phyloP scores from a whole-genome alignment of 805 yeast species.

The Metschnikowia matae region DNA sequence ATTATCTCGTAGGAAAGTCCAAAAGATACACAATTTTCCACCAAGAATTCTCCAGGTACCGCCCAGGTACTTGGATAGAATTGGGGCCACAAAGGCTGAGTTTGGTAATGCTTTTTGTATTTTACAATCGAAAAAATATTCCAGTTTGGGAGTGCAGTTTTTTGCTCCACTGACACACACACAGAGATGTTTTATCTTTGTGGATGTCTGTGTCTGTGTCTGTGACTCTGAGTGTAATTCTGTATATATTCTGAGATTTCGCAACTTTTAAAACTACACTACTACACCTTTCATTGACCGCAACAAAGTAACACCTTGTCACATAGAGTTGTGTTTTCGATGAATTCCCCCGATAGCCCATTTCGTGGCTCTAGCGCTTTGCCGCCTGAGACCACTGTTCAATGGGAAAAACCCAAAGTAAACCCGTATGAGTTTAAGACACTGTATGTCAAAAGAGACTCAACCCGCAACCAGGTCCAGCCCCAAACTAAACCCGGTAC shows the following conservation, averaged over 20 bases:
- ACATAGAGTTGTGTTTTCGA: neutral
- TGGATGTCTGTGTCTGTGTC: neutral
- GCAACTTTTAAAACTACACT: neutral
- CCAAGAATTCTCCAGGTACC: no score
- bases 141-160: no score
- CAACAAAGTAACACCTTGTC: neutral
- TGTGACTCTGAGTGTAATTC: neutral
- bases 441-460: constrained; percentile 1
- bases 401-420: neutral
- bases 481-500: neutral
- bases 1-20: no score
- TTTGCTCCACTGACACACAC: no score
- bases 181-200: neutral
- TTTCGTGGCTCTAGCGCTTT: neutral
- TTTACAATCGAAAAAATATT: no score
- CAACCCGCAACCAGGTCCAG: neutral
- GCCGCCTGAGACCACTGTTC: neutral
- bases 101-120: no score
- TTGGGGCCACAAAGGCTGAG: no score
- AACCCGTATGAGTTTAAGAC: neutral
- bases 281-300: neutral
- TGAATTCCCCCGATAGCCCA: neutral
- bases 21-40: no score
- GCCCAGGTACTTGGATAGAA: no score
- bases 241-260: neutral